These are phyloP conservation scores for Lasiodiplodia sp. DNA, from an alignment of 2,329 filamentous ascomycete species.

Conservation along the genomic window DNA sequence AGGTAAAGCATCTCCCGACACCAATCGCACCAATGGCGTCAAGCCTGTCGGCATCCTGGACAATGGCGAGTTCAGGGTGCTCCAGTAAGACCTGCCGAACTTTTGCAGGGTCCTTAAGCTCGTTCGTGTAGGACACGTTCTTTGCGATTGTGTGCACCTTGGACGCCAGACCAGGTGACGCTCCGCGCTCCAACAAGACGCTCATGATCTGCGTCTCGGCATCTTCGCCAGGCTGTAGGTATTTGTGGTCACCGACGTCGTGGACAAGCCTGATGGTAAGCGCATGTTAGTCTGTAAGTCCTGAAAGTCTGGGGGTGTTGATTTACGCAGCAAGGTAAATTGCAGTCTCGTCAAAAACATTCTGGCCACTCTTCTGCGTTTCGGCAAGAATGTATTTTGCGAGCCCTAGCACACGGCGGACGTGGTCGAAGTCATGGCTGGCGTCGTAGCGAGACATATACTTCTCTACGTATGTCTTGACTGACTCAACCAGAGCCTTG, in stretches of 20 bases:
- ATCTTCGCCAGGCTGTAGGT: conserved; percentile 64
- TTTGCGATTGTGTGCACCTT: conserved; percentile 76
- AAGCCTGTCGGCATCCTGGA: conserved; percentile 92
- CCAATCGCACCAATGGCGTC: conserved; percentile 90
- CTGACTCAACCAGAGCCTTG: conserved; percentile 38
- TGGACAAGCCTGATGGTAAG: conserved; percentile 67
- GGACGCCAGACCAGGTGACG: conserved; percentile 63
- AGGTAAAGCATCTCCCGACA: conserved; percentile 79
- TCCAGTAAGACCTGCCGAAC: conserved; percentile 68
- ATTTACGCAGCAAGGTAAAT: conserved; percentile 69
- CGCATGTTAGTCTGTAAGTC: not conserved
- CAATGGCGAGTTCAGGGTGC: conserved; percentile 79
- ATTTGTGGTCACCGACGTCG: conserved; percentile 89
- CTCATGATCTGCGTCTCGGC: conserved; percentile 62
- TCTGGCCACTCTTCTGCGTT: conserved; percentile 42
- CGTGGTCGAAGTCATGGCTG: conserved; percentile 88
- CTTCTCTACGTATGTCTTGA: conserved; percentile 42
- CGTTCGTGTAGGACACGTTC: conserved; percentile 79
- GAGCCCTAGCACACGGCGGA: conserved; percentile 79
- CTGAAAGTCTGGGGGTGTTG: not conserved
- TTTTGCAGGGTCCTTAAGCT: conserved; percentile 69
- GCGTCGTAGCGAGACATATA: conserved; percentile 54
- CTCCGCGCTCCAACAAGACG: conserved; percentile 65
- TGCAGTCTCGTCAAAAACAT: conserved; percentile 59
- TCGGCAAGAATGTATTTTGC: conserved; percentile 70